Evolutionary conservation across 768 basidiomycete species (phyloP), one percentile per base, ranked within the genome.

Genomic region (Hortiboletus campestris): DNA sequence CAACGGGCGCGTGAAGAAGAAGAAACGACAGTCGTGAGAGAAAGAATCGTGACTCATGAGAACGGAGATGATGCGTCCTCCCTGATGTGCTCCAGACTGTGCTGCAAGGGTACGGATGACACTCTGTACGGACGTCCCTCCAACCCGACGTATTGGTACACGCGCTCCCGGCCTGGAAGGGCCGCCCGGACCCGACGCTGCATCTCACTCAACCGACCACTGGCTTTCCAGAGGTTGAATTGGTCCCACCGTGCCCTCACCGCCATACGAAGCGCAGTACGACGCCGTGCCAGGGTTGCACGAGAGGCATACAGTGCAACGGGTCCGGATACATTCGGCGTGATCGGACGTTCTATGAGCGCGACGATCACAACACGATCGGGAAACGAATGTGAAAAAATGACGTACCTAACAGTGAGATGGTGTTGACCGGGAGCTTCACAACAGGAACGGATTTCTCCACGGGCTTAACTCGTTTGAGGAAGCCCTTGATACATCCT

Each of bases 401-500:
- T 2, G 22, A 48, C 51, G 19, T 41, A 67, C 69, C 67, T 55
- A 48, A 41, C 0, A 5, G 4, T 1, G 39, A n/a, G n/a, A 31
- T 20, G 4, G 28, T 19, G 8, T 57, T 55, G 39, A 57, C 39
- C 29, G 40, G 50, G 12, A 40, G 41, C 41, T 53, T 61, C 17
- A 45, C 6, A 3, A 8, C 51, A 29, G 59, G 51, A 6, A 29
- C 43, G 6, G 58, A 1, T 44, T 49, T 58, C 43, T 51, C 36
- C 6, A 11, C 34, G 7, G 19, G 10, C 36, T 63, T 61, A 13
- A 61, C 63, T 3, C 75, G 66, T 58, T 74, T 73, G 36, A 77
- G 32, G 57, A 82, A 78, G 1, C 81, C 81, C 55, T 71, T 73
- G 43, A 84, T 28, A 51, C 79, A 82, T 12, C 78, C 78, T 2